phyloP scores from a whole-genome alignment of 257 asterid species.

The Lavandula angustifolia region DNA sequence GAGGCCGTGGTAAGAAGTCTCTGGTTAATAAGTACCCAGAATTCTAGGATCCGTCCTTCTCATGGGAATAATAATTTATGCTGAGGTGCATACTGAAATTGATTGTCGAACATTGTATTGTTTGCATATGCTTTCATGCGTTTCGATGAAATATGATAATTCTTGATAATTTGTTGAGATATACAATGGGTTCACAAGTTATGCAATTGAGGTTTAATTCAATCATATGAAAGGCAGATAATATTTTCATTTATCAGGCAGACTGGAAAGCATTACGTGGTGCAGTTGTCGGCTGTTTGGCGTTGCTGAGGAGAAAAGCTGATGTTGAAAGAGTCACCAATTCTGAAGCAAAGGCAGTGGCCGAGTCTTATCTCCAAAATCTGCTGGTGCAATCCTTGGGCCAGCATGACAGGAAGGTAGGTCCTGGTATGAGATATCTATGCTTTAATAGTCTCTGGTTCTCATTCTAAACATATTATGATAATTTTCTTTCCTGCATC shows the following conservation, averaged over 20 bases:
- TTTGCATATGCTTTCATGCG: conserved; percentile 7
- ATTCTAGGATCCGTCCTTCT: conserved; percentile 12
- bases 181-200: conserved; percentile 6
- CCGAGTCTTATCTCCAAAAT: conserved; percentile 54
- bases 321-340: conserved; percentile 57
- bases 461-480: conserved; percentile 23
- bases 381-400: conserved; percentile 86
- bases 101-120: not conserved
- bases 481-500: conserved; percentile 21
- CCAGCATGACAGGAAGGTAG: conserved; percentile 88
- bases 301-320: conserved; percentile 70
- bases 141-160: not conserved
- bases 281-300: conserved; percentile 94
- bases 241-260: conserved; percentile 59
- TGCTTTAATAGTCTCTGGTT: conserved; percentile 15
- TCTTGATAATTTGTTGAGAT: conserved; percentile 8
- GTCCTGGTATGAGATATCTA: conserved; percentile 15
- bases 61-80: conserved; percentile 2
- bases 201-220: conserved; percentile 18
- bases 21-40: conserved; percentile 7
- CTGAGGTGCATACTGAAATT: conserved; percentile 12
- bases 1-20: conserved; percentile 12
- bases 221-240: conserved; percentile 35
- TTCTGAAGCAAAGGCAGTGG: conserved; percentile 70
- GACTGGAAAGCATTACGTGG: conserved; percentile 97